Conservation (phyloP, 2,329 filamentous ascomycete genomes). For the Colletotrichum neosansevieriae region DNA sequence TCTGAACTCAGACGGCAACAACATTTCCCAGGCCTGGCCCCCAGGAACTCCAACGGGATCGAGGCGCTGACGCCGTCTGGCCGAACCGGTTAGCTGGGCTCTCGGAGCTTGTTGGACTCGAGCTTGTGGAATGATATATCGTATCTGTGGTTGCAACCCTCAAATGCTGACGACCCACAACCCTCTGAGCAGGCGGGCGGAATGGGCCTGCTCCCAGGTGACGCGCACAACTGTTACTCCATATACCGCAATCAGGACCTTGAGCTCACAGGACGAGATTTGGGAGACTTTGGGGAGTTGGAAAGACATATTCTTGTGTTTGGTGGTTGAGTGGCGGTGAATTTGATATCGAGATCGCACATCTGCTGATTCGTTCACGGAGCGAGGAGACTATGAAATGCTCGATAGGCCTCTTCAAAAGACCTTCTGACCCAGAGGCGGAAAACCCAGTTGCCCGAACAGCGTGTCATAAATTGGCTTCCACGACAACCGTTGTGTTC, state of each 20-base stretch:
- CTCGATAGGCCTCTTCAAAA: too few species aligned
- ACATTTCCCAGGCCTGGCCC: background rate
- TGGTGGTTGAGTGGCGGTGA: background rate
- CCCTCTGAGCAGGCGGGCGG: slow-evolving; percentile 1
- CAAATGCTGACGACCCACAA: background rate
- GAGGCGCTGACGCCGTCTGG: slow-evolving; percentile 2
- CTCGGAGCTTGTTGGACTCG: slow-evolving; percentile 30
- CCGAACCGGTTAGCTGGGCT: slow-evolving; percentile 19
- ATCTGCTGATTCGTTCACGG: too few species aligned
- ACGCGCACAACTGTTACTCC: slow-evolving; percentile 12
- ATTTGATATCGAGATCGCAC: too few species aligned
- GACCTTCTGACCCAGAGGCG: too few species aligned
- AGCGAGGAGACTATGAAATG: too few species aligned
- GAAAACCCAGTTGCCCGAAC: too few species aligned
- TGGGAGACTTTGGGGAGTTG: slow-evolving; percentile 31
- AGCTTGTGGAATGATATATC: slow-evolving; percentile 37
- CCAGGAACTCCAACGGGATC: background rate
- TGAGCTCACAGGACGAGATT: slow-evolving; percentile 14
- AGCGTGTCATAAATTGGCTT: too few species aligned
- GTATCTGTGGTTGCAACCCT: slow-evolving; percentile 27
- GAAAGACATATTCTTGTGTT: slow-evolving; percentile 25
- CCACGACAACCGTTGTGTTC: too few species aligned
- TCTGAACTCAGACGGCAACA: background rate
- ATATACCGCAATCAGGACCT: slow-evolving; percentile 29
- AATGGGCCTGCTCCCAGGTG: slow-evolving; percentile 16